Conservation (phyloP, 2,329 filamentous ascomycete species). For the Parascedosporium putredinis region DNA sequence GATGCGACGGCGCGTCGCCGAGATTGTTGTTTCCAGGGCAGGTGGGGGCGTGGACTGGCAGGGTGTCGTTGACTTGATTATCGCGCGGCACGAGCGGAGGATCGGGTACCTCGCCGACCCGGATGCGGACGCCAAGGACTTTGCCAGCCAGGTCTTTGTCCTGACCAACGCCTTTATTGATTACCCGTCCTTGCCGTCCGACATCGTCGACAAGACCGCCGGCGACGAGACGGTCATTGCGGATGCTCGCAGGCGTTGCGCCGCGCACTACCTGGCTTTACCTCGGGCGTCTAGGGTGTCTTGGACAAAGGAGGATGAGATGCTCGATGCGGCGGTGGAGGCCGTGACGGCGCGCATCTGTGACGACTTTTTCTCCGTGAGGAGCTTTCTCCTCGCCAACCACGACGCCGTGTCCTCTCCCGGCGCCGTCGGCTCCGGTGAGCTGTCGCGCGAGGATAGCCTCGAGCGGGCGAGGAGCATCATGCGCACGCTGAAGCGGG, state of each 20-base stretch:
- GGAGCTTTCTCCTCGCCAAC: slow-evolving; percentile 5
- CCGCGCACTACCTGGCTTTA: slow-evolving; percentile 30
- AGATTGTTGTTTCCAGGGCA: slow-evolving; percentile 26
- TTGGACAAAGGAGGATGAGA: slow-evolving; percentile 29
- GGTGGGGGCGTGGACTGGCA: slow-evolving; percentile 50
- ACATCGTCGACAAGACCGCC: slow-evolving; percentile 7
- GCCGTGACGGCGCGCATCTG: slow-evolving; percentile 30
- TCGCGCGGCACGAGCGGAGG: slow-evolving; percentile 48
- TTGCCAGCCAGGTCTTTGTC: slow-evolving; percentile 26
- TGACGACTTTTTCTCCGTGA: slow-evolving; percentile 15
- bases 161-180: slow-evolving; percentile 17
- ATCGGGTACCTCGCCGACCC: slow-evolving; percentile 30
- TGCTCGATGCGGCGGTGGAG: slow-evolving; percentile 33
- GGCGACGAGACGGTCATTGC: slow-evolving; percentile 23
- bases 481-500: slow-evolving; percentile 27
- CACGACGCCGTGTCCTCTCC: too few species aligned
- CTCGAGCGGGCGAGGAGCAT: slow-evolving; percentile 9
- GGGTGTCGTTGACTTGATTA: slow-evolving; percentile 52
- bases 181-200: not conserved
- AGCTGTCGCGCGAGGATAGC: slow-evolving; percentile 1
- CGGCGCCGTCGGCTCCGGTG: too few species aligned
- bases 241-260: slow-evolving; percentile 35
- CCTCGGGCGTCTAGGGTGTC: slow-evolving; percentile 13
- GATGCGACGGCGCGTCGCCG: slow-evolving; percentile 14
- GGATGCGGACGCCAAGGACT: slow-evolving; percentile 17